phyloP scores from a whole-genome alignment of 441 rosid genomes.

The Pelargonium fulgidum region DNA sequence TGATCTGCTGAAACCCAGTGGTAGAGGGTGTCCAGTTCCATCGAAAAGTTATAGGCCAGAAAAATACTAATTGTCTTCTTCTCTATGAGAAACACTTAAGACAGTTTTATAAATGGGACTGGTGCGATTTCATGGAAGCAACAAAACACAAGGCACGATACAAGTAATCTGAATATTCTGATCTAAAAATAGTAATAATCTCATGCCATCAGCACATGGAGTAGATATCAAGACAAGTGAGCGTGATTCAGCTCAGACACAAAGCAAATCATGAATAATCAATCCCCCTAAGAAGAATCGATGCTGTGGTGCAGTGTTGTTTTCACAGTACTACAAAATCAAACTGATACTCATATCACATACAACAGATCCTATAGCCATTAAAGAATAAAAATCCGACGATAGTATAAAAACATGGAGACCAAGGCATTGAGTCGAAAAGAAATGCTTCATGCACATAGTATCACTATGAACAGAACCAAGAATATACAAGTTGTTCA shows the following conservation, averaged over 20 bases:
- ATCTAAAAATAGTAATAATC: background rate
- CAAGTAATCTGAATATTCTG: background rate
- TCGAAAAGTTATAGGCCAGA: background rate
- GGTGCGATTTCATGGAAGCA: background rate
- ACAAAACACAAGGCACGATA: background rate
- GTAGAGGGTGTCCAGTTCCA: too few species aligned
- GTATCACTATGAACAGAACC: background rate
- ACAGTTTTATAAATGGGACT: background rate
- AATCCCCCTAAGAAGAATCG: background rate
- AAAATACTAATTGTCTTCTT: background rate
- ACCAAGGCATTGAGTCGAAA: background rate
- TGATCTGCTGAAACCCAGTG: background rate
- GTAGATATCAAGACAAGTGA: background rate
- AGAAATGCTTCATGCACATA: background rate
- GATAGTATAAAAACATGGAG: background rate
- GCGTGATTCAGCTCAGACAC: background rate
- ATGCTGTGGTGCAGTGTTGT: too few species aligned
- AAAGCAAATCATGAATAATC: background rate
- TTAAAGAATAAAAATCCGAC: background rate
- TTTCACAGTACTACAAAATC: background rate
- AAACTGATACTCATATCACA: background rate
- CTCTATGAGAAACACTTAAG: background rate
- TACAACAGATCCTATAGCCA: background rate
- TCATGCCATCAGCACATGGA: background rate
- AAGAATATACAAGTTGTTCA: slow-evolving; percentile 10